Evolutionary conservation across 495 filamentous ascomycete species (phyloP).

Genomic region (Aeminium ludgeri): DNA sequence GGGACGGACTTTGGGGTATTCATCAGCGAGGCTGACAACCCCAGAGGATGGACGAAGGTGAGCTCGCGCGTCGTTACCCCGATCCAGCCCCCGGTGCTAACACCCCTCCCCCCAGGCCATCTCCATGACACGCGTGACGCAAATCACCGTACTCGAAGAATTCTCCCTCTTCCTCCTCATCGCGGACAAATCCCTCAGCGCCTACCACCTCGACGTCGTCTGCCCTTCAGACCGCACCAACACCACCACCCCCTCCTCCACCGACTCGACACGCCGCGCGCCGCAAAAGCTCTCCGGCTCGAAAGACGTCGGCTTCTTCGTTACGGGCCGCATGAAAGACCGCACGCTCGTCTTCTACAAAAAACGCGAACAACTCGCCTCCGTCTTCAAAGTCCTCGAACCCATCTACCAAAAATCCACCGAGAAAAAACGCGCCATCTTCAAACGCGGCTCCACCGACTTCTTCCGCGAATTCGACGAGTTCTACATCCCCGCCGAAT

Average conservation of each 20-base stretch:
- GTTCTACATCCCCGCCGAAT: conserved; percentile 96
- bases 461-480: conserved; percentile 97
- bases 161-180: conserved; percentile 85
- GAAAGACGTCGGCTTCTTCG: conserved; percentile 90
- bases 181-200: conserved; percentile 76
- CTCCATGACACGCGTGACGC: conserved; percentile 57
- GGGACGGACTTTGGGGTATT: conserved; percentile 92
- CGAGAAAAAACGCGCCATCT: conserved; percentile 48
- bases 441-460: conserved; percentile 58
- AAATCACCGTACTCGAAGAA: conserved; percentile 88
- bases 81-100: conserved; percentile 4
- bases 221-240: conserved; percentile 56
- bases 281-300: conserved; percentile 79
- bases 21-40: conserved; percentile 67
- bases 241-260: conserved; percentile 26
- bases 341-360: conserved; percentile 89
- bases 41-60: conserved; percentile 76
- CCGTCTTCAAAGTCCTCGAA: conserved; percentile 85
- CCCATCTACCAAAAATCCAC: conserved; percentile 80
- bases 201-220: conserved; percentile 84
- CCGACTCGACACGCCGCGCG: conserved; percentile 52
- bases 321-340: conserved; percentile 91
- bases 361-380: conserved; percentile 77
- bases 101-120: conserved; percentile 41
- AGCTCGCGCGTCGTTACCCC: conserved; percentile 14